A percentile compares a stretch with the other conserved stretches of the same genome.
Conservation (phyloP, 1,284 basidiomycete species). For the Peniophora sp. region DNA sequence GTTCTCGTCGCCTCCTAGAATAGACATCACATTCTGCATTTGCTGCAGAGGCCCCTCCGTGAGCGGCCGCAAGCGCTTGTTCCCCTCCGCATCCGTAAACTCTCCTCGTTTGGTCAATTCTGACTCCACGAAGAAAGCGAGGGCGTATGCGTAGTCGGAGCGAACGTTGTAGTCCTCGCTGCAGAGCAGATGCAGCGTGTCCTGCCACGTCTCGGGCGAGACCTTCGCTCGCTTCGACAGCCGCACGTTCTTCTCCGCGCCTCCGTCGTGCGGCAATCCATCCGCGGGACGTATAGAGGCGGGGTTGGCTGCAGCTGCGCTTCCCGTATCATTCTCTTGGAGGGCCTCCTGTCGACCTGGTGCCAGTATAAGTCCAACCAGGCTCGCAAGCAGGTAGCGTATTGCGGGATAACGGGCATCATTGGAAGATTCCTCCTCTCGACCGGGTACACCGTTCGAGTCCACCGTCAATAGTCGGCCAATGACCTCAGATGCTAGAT, state of each 20-base stretch:
- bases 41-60: constrained; percentile 39
- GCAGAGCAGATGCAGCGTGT: constrained; percentile 78
- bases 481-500: constrained; percentile 82
- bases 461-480: constrained; percentile 70
- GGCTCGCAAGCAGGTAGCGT: constrained; percentile 63
- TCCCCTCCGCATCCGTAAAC: constrained; percentile 32
- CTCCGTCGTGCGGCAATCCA: background rate
- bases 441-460: constrained; percentile 44
- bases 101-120: constrained; percentile 66
- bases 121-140: constrained; percentile 65
- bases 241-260: background rate
- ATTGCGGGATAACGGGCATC: constrained; percentile 61
- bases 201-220: constrained; percentile 81
- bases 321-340: constrained; percentile 17
- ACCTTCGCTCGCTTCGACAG: constrained; percentile 52
- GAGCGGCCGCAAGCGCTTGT: constrained; percentile 33
- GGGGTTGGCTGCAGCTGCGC: constrained; percentile 4
- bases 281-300: background rate
- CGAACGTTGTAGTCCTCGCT: constrained; percentile 70
- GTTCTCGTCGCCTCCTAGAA: constrained; percentile 57
- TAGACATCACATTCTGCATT: constrained; percentile 33
- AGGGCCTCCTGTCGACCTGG: constrained; percentile 41
- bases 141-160: constrained; percentile 64
- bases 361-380: constrained; percentile 64
- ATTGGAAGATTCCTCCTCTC: constrained; percentile 35